These are phyloP conservation scores for Myochromella boudieri DNA, from an alignment of 768 basidiomycete species.

Conservation along the genomic window DNA sequence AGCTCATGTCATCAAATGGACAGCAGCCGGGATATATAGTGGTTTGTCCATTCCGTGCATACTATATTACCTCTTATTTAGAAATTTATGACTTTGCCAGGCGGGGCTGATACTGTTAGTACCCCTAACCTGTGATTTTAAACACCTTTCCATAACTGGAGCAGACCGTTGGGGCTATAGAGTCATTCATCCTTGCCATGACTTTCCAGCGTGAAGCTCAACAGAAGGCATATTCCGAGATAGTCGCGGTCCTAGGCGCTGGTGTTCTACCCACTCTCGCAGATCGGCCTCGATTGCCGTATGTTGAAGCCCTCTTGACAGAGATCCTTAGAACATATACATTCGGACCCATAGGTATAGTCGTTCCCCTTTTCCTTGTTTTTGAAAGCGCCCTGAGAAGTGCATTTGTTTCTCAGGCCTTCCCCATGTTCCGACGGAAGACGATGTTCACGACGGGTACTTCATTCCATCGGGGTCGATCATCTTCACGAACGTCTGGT, in stretches of 20 bases:
- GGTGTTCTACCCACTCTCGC: constrained; percentile 61
- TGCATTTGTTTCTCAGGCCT: constrained; percentile 34
- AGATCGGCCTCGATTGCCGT: constrained; percentile 59
- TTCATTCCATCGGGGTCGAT: constrained; percentile 60
- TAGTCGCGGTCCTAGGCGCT: constrained; percentile 57
- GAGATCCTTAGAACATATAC: constrained; percentile 57
- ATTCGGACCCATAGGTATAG: constrained; percentile 44
- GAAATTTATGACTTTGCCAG: constrained; percentile 26
- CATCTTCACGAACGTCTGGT: constrained; percentile 54
- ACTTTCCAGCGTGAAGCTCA: constrained; percentile 53
- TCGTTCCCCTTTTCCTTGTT: neutral
- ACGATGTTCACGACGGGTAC: constrained; percentile 63
- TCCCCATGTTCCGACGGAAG: constrained; percentile 56
- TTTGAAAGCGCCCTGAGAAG: constrained; percentile 8
- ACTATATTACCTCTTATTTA: neutral
- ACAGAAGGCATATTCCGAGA: constrained; percentile 61
- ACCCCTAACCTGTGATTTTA: constrained; percentile 1
- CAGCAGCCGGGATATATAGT: constrained; percentile 55
- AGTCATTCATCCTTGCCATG: constrained; percentile 64
- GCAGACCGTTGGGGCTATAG: constrained; percentile 61
- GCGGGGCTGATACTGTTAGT: constrained; percentile 58
- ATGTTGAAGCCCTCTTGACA: constrained; percentile 57
- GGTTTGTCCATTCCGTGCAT: constrained; percentile 26
- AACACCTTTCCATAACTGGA: constrained; percentile 7
- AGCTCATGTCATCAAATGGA: constrained; percentile 67